These are phyloP conservation scores for Asterella californica DNA, from an alignment of 225 moss, liverwort and hornwort genomes.

Conservation along the genomic window DNA sequence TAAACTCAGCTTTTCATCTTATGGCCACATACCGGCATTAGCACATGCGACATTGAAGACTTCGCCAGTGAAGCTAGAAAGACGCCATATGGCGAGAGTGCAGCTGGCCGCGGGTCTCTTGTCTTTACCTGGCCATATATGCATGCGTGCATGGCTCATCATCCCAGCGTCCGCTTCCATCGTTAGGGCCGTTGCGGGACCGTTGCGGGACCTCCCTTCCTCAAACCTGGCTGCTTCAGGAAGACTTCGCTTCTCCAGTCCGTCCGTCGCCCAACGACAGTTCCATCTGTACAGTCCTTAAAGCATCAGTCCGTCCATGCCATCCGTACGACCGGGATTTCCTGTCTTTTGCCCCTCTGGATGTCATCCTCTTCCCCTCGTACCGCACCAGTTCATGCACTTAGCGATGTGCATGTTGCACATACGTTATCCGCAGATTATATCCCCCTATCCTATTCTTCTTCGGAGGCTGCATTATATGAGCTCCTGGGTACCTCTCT, in stretches of 20 bases:
- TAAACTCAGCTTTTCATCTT: background rate
- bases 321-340: background rate
- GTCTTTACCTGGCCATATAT: background rate
- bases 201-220: conserved; percentile 6
- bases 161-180: conserved; percentile 5
- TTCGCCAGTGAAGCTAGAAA: conserved; percentile 7
- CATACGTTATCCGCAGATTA: too few relatives aligned
- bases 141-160: background rate
- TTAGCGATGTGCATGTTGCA: too few relatives aligned
- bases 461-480: too few relatives aligned
- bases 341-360: too few relatives aligned
- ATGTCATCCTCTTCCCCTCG: too few relatives aligned
- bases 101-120: conserved; percentile 14
- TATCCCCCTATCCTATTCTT: too few relatives aligned
- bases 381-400: too few relatives aligned
- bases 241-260: background rate
- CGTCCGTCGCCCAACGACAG: background rate
- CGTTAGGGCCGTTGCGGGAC: conserved; percentile 29
- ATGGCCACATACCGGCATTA: conserved; percentile 4
- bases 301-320: background rate
- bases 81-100: conserved; percentile 17
- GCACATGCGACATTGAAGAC: conserved; percentile 22
- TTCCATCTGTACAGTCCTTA: background rate
- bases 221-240: background rate
- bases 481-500: too few relatives aligned